Base-by-base conservation (phyloP, 306 rosid species). In the Abrus precatorius region DNA sequence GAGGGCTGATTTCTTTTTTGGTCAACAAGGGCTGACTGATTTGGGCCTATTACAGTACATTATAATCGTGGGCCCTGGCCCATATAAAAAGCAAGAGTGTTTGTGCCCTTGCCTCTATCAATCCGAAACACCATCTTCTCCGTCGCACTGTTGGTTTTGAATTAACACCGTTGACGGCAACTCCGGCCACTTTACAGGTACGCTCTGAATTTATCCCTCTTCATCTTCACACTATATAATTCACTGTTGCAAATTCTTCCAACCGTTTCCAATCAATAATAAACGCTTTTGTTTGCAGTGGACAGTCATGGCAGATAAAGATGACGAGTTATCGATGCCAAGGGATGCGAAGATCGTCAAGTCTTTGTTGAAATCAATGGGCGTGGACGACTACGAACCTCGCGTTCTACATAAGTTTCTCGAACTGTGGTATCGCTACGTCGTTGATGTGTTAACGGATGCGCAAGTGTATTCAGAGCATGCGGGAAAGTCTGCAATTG, bases 381-480 rank as follows among this genome's bases (percentile, higher is more conserved):
- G 96, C 0, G 96, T 95, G 9, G 99, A 95, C 80, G 96, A 90
- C 55, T 89, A 89, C 13, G 98, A 95, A 77, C 98, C 97, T 67
- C 89, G 88, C 6, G 96, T 95, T 52, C 79, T 93, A 2, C 92
- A 95, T 84, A 93, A 93, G 75, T 92, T 95, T 86, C 84, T 95
- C 8, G 98, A 95, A 87, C 73, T 95, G 7, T 93, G 99, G 99
- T 95, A 93, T 68, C 91, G 94, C n/a, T 95, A 95, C 20, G 96
- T 89, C 0, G 99, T 89, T 11, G 98, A 93, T 72, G 92, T 90
- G 8, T 83, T 95, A 50, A 88, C 90, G 0, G 99, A 95, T 65
- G 96, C 99, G n/a, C 98, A 90, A 63, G 98, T 93, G 3, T 95
- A 93, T 84, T 95, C 99, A 0, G 98, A 95, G 89, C 99, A 95